Base-by-base conservation (phyloP, 1,139 yeast species). In the Pichia sp. region DNA sequence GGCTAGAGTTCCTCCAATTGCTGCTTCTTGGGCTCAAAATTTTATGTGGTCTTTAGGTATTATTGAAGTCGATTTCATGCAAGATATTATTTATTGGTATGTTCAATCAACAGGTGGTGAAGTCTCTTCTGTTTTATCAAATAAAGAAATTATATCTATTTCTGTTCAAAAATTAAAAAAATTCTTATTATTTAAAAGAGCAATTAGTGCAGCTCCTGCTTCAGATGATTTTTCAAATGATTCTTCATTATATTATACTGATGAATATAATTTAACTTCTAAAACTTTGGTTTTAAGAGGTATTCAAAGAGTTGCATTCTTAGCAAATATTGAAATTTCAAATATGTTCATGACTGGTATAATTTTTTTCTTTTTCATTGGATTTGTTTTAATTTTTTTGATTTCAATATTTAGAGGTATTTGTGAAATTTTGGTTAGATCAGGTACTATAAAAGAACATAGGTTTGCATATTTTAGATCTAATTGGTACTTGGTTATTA, bases 1-100 rank as follows among this genome's bases (percentile, higher is more conserved):
- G 30, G 76, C 88, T 18, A 72, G 79, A 48, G 85, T 87, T 21
- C 98, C 98, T 8, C 98, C 98, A 6, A 87, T 91, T 50, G 97
- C 97, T 9, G 91, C 96, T 2, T 93, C 97, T 4, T 91, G 99
- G 99, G 81, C 95, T 28, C 96, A 91, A 62, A 91, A 91, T 66
- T 91, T 91, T 69, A 80, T 80, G 66, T 91, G 98, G 98, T 80
- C 96, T 6, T 73, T 91, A 72, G 98, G 98, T 42, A 79, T 91
- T 49, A 86, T 93, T 53, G 72, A 74, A 44, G 78, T 79, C 10
- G 66, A 67, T n/a, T 87, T 89, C 57, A 83, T 91, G 76, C 98
- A 91, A 63, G 62, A 69, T 37, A 85, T 89, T 45, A 82, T 94
- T 54, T 77, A 80, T 60, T 91, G 98, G 98, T 91, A 91, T 64